Percentiles rank a stretch among this genome's conserved stretches.
These are phyloP conservation scores for Neonectria magnoliae DNA, from an alignment of 2,329 filamentous ascomycete genomes.

Conservation along the genomic window DNA sequence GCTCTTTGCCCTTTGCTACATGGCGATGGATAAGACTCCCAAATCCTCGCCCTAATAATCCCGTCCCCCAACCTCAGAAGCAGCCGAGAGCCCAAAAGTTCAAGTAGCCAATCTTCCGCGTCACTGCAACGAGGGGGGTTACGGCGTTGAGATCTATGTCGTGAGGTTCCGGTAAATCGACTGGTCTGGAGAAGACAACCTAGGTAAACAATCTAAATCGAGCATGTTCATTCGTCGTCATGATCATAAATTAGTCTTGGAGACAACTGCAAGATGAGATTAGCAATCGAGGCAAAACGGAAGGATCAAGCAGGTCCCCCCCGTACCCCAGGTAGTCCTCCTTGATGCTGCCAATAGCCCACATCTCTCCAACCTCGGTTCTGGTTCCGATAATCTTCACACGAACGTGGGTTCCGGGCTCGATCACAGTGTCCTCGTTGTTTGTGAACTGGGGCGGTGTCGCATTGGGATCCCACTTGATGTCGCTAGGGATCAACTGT, in stretches of 20 bases:
- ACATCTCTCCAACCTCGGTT: slow-evolving; percentile 94
- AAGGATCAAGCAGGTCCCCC: not conserved
- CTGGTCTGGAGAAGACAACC: slow-evolving; percentile 15
- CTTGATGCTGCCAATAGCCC: slow-evolving; percentile 97
- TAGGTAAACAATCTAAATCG: slow-evolving; percentile 23
- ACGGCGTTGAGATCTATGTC: slow-evolving; percentile 8
- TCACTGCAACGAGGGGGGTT: not conserved
- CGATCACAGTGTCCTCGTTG: slow-evolving; percentile 91
- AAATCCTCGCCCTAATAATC: slow-evolving; percentile 1
- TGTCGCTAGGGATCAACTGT: slow-evolving; percentile 88
- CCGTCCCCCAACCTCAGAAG: slow-evolving; percentile 7
- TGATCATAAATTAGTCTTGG: slow-evolving; percentile 39
- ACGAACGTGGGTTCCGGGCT: slow-evolving; percentile 91
- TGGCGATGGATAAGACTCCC: slow-evolving; percentile 3
- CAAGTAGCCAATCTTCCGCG: slow-evolving; percentile 12
- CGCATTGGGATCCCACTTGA: slow-evolving; percentile 94
- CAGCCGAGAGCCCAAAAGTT: slow-evolving; percentile 6
- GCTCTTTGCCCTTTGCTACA: not conserved
- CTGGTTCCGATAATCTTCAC: slow-evolving; percentile 94
- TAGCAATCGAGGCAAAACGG: slow-evolving; percentile 19
- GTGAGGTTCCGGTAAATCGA: slow-evolving; percentile 15
- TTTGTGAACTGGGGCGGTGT: slow-evolving; percentile 98
- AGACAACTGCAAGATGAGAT: slow-evolving; percentile 40
- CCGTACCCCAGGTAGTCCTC: slow-evolving; percentile 76
- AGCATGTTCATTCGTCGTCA: slow-evolving; percentile 28